Conservation (phyloP, 1,139 yeast species). For the Yamadazyma oceani region DNA sequence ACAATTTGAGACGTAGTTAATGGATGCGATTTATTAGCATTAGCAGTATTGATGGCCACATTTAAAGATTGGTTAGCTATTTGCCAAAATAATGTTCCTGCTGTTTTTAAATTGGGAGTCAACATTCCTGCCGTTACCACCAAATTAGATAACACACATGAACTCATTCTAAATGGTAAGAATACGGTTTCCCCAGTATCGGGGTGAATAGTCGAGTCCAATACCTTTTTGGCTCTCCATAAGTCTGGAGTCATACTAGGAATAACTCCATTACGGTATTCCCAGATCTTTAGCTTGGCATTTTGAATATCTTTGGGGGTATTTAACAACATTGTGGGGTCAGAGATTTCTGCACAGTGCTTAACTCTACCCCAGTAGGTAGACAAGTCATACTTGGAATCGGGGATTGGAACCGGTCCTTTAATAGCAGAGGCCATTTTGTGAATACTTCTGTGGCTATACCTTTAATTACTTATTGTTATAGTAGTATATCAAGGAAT, state of each 20-base stretch:
- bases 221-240: slow-evolving; percentile 84
- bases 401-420: slow-evolving; percentile 78
- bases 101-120: slow-evolving; percentile 87
- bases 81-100: slow-evolving; percentile 95
- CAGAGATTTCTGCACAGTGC: slow-evolving; percentile 91
- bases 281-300: slow-evolving; percentile 67
- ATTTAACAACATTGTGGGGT: slow-evolving; percentile 85
- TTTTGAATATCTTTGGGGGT: slow-evolving; percentile 59
- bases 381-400: slow-evolving; percentile 70
- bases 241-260: slow-evolving; percentile 71
- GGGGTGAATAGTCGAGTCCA: slow-evolving; percentile 90
- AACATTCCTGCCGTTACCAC: slow-evolving; percentile 98
- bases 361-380: slow-evolving; percentile 92
- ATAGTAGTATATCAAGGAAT: too few species aligned
- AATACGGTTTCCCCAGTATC: slow-evolving; percentile 93
- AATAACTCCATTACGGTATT: slow-evolving; percentile 67
- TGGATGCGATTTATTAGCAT: slow-evolving; percentile 94
- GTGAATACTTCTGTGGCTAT: not conserved
- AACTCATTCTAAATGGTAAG: slow-evolving; percentile 94
- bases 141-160: slow-evolving; percentile 87
- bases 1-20: slow-evolving; percentile 73
- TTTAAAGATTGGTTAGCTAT: slow-evolving; percentile 94
- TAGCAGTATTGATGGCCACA: slow-evolving; percentile 95
- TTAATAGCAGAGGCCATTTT: slow-evolving; percentile 84
- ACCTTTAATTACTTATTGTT: too few species aligned